A percentile compares a stretch with the other conserved stretches of the same genome.
phyloP scores from a whole-genome alignment of 768 basidiomycete species.

The Hypholoma sublateritium region DNA sequence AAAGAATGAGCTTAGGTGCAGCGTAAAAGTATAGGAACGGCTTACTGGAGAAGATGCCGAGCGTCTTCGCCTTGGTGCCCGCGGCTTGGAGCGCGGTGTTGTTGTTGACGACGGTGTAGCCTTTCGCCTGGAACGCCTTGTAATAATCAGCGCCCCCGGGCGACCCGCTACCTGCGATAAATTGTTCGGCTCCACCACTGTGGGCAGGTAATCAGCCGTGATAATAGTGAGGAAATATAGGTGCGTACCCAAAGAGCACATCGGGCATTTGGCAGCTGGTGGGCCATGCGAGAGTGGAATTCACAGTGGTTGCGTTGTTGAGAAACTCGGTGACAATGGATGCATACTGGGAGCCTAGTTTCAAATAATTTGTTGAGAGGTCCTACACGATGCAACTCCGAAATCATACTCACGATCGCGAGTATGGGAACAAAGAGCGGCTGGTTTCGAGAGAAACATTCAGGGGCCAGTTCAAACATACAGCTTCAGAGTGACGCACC shows the following conservation, averaged over 20 bases:
- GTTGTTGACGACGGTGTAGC: slow-evolving; percentile 41
- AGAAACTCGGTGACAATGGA: slow-evolving; percentile 38
- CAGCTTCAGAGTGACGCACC: slow-evolving; percentile 19
- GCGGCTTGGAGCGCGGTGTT: slow-evolving; percentile 33
- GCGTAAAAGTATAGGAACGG: not conserved
- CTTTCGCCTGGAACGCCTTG: slow-evolving; percentile 36
- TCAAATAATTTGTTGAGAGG: not conserved
- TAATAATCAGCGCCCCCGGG: slow-evolving; percentile 41
- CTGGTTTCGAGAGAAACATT: slow-evolving; percentile 11
- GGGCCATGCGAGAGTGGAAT: slow-evolving; percentile 37
- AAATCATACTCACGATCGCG: slow-evolving; percentile 31
- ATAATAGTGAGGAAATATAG: not conserved
- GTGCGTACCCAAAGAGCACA: slow-evolving; percentile 41
- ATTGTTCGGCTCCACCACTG: slow-evolving; percentile 45
- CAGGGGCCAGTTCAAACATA: not conserved
- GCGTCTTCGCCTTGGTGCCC: slow-evolving; percentile 32
- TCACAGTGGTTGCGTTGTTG: slow-evolving; percentile 29
- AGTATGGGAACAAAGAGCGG: slow-evolving; percentile 42
- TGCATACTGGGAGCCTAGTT: slow-evolving; percentile 27
- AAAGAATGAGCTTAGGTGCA: not conserved
- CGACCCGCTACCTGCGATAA: slow-evolving; percentile 36
- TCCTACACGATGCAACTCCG: not conserved
- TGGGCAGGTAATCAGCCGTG: not conserved
- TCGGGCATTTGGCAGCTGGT: slow-evolving; percentile 41
- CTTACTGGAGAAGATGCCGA: slow-evolving; percentile 45